A percentile compares a stretch with the other conserved stretches of the same genome.
Evolutionary conservation across 139 green algal species (phyloP).

Genomic region (Micromonas commoda): DNA sequence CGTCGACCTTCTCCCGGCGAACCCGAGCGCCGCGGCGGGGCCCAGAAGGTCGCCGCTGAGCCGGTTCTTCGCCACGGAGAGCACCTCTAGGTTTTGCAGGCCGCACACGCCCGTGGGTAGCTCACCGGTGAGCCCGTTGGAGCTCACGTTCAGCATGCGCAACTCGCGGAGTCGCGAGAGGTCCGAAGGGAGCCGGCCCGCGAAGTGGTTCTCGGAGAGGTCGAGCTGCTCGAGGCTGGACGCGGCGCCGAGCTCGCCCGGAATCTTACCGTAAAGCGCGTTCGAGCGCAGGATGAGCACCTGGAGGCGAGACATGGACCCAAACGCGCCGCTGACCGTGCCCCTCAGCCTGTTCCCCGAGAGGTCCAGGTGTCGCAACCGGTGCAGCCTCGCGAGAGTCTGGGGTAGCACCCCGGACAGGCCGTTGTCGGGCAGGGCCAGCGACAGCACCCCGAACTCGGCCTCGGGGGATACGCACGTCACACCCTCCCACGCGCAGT

Average conservation of each 20-base stretch:
- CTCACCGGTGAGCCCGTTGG: background rate
- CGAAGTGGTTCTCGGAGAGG: constrained; percentile 1
- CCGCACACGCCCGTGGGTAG: background rate
- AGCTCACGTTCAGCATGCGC: constrained; percentile 11
- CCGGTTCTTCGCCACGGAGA: constrained; percentile 7
- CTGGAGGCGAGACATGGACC: background rate
- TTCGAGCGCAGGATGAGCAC: background rate
- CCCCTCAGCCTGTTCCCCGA: background rate
- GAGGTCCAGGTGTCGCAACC: background rate
- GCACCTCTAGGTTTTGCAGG: background rate
- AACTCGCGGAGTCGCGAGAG: background rate
- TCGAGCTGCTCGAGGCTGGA: background rate
- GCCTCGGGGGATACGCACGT: background rate
- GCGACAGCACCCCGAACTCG: background rate
- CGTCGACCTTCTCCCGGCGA: background rate
- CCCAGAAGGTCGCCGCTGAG: background rate
- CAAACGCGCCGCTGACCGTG: background rate
- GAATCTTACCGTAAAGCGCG: background rate
- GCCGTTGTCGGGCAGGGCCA: constrained; percentile 9
- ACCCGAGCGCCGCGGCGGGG: background rate
- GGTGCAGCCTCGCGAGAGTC: background rate
- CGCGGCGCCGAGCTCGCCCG: background rate
- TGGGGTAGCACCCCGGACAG: background rate
- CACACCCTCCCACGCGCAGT: constrained; percentile 13
- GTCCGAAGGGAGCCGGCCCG: background rate